Evolutionary conservation across 768 basidiomycete species (phyloP).

Genomic region (Trametes sanguinea): DNA sequence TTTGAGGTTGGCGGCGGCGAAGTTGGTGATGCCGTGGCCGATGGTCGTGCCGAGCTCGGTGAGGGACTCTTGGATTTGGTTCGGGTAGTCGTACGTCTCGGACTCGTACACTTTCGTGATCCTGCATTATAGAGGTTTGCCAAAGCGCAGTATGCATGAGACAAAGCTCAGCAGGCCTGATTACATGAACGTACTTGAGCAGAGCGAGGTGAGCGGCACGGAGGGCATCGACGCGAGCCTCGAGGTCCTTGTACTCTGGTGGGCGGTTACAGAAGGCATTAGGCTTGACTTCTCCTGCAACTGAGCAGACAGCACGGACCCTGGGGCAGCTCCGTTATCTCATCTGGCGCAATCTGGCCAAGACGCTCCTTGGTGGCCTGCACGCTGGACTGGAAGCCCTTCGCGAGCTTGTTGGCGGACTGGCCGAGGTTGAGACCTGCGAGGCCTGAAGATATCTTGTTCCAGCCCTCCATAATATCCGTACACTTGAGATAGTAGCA

Average conservation of each 20-base stretch:
- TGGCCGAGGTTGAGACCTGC: slow-evolving; percentile 69
- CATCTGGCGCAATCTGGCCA: slow-evolving; percentile 86
- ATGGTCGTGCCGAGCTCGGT: slow-evolving; percentile 71
- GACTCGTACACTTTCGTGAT: slow-evolving; percentile 86
- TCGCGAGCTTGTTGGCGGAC: slow-evolving; percentile 73
- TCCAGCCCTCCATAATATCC: slow-evolving; percentile 55
- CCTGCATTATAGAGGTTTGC: slow-evolving; percentile 39
- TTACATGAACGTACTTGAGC: slow-evolving; percentile 60
- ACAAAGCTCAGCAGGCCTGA: too few relatives aligned
- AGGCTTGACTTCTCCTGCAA: not conserved
- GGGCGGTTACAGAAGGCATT: not conserved
- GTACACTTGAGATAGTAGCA: not conserved
- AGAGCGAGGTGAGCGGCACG: slow-evolving; percentile 72
- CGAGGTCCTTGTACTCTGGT: slow-evolving; percentile 96
- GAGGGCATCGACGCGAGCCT: slow-evolving; percentile 91
- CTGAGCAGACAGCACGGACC: slow-evolving; percentile 43
- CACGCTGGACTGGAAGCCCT: slow-evolving; percentile 78
- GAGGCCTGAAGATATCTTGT: slow-evolving; percentile 63
- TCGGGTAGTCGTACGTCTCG: slow-evolving; percentile 89
- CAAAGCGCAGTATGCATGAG: too few relatives aligned
- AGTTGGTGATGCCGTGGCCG: slow-evolving; percentile 74
- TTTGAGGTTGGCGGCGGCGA: slow-evolving; percentile 86
- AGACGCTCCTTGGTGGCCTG: slow-evolving; percentile 87
- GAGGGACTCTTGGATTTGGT: slow-evolving; percentile 82
- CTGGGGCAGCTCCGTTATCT: slow-evolving; percentile 92